These are phyloP conservation scores for Parafenestella ontariensis DNA, from an alignment of 2,329 filamentous ascomycete genomes.

Conservation along the genomic window DNA sequence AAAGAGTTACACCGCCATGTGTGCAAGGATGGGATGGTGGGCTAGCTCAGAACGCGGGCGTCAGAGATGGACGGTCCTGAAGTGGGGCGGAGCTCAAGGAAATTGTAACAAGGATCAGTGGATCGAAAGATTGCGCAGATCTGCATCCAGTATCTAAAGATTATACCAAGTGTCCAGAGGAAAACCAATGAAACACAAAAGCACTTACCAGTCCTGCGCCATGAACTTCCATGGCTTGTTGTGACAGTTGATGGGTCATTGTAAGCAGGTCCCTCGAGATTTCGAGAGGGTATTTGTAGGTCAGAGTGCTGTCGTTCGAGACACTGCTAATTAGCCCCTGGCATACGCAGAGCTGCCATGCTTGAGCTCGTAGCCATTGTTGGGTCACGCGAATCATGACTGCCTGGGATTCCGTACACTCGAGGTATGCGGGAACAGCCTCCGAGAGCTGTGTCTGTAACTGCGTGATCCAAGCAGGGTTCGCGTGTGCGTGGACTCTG, in stretches of 20 bases:
- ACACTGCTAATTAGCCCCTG: slow-evolving; percentile 69
- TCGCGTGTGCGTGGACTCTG: slow-evolving; percentile 58
- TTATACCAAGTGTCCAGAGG: slow-evolving; percentile 12
- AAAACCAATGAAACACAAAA: slow-evolving; percentile 12
- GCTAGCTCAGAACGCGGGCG: slow-evolving; percentile 26
- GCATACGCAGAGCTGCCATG: slow-evolving; percentile 75
- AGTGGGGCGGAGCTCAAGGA: slow-evolving; percentile 29
- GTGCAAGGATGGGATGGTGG: slow-evolving; percentile 23
- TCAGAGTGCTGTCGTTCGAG: slow-evolving; percentile 65
- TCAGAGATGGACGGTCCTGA: slow-evolving; percentile 39
- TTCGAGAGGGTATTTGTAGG: slow-evolving; percentile 67
- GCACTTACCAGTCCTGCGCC: slow-evolving; percentile 73
- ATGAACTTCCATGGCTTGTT: slow-evolving; percentile 75
- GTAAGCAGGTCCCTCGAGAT: slow-evolving; percentile 66
- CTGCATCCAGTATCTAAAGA: slow-evolving; percentile 19
- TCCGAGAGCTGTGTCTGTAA: slow-evolving; percentile 60
- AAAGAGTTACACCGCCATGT: slow-evolving; percentile 19
- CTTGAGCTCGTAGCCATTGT: slow-evolving; percentile 73
- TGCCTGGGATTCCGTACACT: slow-evolving; percentile 69
- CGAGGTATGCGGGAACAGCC: slow-evolving; percentile 63
- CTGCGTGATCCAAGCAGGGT: slow-evolving; percentile 55
- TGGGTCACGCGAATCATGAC: slow-evolving; percentile 74
- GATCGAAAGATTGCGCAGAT: slow-evolving; percentile 25
- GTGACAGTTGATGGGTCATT: slow-evolving; percentile 75
- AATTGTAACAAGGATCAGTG: slow-evolving; percentile 29